Base-by-base conservation (phyloP, 139 green algal species). In the Nannochloris sp. region DNA sequence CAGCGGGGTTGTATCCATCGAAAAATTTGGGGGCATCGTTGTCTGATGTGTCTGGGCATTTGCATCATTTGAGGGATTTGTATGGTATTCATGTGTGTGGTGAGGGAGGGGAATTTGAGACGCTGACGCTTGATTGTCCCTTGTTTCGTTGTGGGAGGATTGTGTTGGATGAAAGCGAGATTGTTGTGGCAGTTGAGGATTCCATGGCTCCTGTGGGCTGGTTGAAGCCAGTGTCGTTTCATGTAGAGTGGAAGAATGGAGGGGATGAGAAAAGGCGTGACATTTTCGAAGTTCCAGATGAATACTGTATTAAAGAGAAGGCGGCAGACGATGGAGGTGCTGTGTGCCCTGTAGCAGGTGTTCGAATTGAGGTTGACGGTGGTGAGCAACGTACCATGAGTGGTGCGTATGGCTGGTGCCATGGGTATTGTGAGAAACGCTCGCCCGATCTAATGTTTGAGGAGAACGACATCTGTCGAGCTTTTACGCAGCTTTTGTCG, bases 41-140 rank as follows among this genome's bases (percentile, higher is more conserved):
- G 2, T 59, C 46, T 0, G 49, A 85, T 30, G 60, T 91, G 67
- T 51, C 85, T 73, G 62, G 58, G 0, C 55, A 71, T 23, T 77
- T 97, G 63, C 65, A 78, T 20, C 23, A 40, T 2, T 71, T 92
- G 62, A 30, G 63, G 12, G 74, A 80, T 10, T 50, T 66, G 25
- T 97, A 87, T 63, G 90, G 89, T 50, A 84, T 70, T 66, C 95
- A 97, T 66, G 80, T 92, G 46, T 97, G 91, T 68, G 93, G 93
- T 0, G 93, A 99, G 78, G 93, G 93, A 6, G 93, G 93, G 1
- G 93, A 99, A 81, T 99, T 95, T 62, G 93, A 99, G 75, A 97
- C 82, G 9, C 73, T 99, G 0, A 87, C 82, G 3, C 76, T 98
- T 26, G 90, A 98, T 81, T 91, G 79, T 67, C 83, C 90, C 1